Evolutionary conservation across 2,329 filamentous ascomycete genomes (phyloP), one percentile per base, ranked within the genome.

Genomic region (Didymella segeticola): DNA sequence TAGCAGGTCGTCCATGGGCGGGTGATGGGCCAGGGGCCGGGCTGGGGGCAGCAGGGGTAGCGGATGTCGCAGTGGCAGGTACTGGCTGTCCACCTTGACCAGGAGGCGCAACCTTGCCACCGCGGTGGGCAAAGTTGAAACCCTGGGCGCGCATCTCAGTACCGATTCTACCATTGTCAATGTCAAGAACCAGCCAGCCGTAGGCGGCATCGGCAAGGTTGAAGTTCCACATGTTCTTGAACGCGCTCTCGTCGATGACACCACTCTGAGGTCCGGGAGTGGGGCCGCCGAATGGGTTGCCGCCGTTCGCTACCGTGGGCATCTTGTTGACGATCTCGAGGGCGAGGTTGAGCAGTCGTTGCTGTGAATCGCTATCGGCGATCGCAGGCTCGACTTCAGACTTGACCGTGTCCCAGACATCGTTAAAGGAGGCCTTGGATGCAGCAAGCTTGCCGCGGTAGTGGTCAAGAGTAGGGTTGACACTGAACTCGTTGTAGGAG

Each of bases 141-240:
- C 95, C 95, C 72, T 99, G 95, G 19, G 95, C 95, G 60, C 92
- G 88, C 95, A 99, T 99, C 78, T 99, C 95, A 0, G 95, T 99
- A 39, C 93, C 95, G 65, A 99, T 98, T 36, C 95, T 88, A 45
- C 95, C 95, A 70, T 92, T 90, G 72, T 99, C 95, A 56, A 99
- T 89, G 74, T 99, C 95, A 53, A 99, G 79, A 14, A 98, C 92
- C 45, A 99, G 82, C 82, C 92, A 99, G 57, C 95, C 95, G 74
- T 98, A 99, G 17, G 95, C 93, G 49, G 95, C 95, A 79, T 99
- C 95, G 25, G 95, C 95, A 62, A 99, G 78, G 76, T 98, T 98
- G 79, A 99, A 99, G 77, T 99, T 99, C 95, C 95, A 99, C 95
- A 98, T 98, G 75, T 99, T 99, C 82, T 99, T 99, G 84, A 99